These are phyloP conservation scores for Echites panduratus DNA, from an alignment of 257 asterid genomes.

Conservation along the genomic window DNA sequence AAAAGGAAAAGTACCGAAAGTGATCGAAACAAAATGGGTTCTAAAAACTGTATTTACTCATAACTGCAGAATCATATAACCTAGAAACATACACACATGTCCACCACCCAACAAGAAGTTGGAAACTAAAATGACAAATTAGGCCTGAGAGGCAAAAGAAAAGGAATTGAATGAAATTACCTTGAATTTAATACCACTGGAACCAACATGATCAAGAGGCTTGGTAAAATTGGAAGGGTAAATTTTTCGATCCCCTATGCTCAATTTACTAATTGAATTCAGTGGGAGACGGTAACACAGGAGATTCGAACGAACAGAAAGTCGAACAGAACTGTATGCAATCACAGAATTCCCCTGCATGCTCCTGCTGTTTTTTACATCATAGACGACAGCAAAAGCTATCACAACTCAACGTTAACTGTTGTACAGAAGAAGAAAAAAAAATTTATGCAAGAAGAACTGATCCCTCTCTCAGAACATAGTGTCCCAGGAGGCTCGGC, in stretches of 20 bases:
- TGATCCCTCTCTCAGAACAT: not conserved
- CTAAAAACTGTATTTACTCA: not conserved
- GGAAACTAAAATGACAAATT: not conserved
- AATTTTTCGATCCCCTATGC: not conserved
- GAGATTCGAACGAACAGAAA: not conserved
- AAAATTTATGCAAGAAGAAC: not conserved
- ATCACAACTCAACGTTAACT: not conserved
- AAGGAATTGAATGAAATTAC: not conserved
- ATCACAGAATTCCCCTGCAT: conserved; percentile 9
- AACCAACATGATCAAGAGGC: not conserved
- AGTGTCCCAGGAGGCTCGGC: not conserved
- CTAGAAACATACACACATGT: not conserved
- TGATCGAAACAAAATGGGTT: not conserved
- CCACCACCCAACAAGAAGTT: not conserved
- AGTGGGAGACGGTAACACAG: not conserved
- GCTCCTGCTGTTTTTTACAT: conserved; percentile 2
- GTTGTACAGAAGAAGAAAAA: not conserved
- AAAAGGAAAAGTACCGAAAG: not conserved
- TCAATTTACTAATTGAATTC: not conserved
- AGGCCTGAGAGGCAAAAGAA: not conserved
- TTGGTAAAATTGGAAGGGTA: not conserved
- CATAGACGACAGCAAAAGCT: not conserved
- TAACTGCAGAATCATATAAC: not conserved
- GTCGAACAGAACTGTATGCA: not conserved
- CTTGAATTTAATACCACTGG: conserved; percentile 2